Conservation (phyloP, 192 early-diverging fungal genomes). For the Gamsiella multidivaricata region DNA sequence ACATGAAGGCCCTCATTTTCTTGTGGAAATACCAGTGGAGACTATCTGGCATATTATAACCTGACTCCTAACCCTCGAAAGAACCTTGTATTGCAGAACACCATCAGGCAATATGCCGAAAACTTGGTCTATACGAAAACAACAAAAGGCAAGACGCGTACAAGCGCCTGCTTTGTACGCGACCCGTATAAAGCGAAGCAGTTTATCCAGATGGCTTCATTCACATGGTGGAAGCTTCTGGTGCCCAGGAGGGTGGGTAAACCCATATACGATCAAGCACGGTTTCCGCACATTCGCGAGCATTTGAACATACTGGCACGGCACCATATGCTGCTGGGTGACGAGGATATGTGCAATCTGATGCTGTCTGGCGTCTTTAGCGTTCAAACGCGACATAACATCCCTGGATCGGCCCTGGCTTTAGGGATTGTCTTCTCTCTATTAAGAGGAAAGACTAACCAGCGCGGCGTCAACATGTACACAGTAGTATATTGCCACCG, state of each 20-base stretch:
- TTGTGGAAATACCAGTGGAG: slow-evolving; percentile 12
- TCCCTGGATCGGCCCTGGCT: slow-evolving; percentile 21
- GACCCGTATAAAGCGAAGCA: slow-evolving; percentile 11
- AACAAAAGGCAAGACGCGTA: not conserved
- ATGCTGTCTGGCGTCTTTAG: slow-evolving; percentile 21
- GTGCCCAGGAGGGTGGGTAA: not conserved
- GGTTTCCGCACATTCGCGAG: slow-evolving; percentile 20
- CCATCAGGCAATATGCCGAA: slow-evolving; percentile 9
- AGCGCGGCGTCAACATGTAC: slow-evolving; percentile 13
- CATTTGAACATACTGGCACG: slow-evolving; percentile 16
- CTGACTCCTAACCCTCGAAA: slow-evolving; percentile 2
- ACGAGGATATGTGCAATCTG: slow-evolving; percentile 33
- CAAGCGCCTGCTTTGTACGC: not conserved
- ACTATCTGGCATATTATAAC: not conserved
- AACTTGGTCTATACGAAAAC: slow-evolving; percentile 9
- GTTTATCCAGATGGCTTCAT: slow-evolving; percentile 2
- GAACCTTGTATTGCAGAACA: not conserved
- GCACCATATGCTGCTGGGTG: slow-evolving; percentile 26
- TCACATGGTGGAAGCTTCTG: slow-evolving; percentile 6
- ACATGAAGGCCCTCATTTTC: slow-evolving; percentile 8
- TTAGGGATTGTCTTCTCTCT: slow-evolving; percentile 23
- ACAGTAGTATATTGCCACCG: slow-evolving; percentile 25
- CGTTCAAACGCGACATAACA: not conserved
- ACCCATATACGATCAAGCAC: slow-evolving; percentile 4
- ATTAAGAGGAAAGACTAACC: slow-evolving; percentile 30